Evolutionary conservation across 306 rosid species (phyloP).

Genomic region (Ammopiptanthus mongolicus): DNA sequence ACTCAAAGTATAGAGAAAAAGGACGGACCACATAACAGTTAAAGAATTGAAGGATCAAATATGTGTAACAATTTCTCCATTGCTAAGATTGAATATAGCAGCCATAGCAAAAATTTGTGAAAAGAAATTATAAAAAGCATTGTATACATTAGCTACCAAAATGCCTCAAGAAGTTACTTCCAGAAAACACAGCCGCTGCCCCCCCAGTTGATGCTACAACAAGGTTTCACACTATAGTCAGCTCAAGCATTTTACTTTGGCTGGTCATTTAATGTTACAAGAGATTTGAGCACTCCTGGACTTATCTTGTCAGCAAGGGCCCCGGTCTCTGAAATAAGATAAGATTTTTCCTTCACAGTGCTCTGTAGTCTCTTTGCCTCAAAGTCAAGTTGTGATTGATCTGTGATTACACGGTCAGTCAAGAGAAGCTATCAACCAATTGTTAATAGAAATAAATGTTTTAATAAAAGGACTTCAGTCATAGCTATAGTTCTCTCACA

Average conservation of each 20-base stretch:
- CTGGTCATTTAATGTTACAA: constrained; percentile 70
- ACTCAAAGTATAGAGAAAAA: background rate
- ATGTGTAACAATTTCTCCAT: background rate
- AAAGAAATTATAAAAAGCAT: background rate
- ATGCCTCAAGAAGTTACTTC: background rate
- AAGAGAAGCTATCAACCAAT: background rate
- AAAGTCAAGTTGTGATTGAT: constrained; percentile 68
- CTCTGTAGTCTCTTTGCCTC: constrained; percentile 74
- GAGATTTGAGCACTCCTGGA: constrained; percentile 68
- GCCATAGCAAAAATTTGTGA: background rate
- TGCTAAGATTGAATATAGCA: background rate
- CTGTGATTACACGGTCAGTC: constrained; percentile 35
- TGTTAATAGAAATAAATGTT: background rate
- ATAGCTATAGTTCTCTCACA: background rate
- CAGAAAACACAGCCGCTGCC: background rate
- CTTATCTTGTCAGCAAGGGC: constrained; percentile 67
- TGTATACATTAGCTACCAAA: background rate
- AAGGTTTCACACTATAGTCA: background rate
- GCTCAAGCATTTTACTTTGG: constrained; percentile 35
- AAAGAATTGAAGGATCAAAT: background rate
- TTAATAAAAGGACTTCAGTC: background rate
- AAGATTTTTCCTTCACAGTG: constrained; percentile 73
- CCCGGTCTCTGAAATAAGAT: constrained; percentile 70
- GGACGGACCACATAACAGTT: background rate
- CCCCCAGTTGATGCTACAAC: background rate